These are phyloP conservation scores for Monosporascus ibericus DNA, from an alignment of 2,329 filamentous ascomycete species.

Conservation along the genomic window DNA sequence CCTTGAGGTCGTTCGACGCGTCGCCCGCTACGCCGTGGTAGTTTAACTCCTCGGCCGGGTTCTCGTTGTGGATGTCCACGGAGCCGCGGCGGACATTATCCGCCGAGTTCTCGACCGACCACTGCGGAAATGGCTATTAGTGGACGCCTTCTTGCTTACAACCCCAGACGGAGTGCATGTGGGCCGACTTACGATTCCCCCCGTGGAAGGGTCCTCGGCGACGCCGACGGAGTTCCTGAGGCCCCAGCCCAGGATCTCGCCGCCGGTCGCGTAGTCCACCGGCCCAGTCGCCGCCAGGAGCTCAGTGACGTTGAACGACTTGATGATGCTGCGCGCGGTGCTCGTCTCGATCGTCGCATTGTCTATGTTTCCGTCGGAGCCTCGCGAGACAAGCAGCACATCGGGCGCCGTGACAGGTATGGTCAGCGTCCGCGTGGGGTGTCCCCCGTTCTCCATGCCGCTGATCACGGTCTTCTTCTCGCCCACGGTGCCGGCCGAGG, in stretches of 20 bases:
- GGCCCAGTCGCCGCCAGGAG: conserved; percentile 16
- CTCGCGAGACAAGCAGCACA: conserved; percentile 59
- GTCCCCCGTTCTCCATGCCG: conserved; percentile 57
- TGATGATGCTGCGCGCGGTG: conserved; percentile 53
- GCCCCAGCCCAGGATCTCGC: conserved; percentile 57
- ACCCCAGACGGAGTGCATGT: no score
- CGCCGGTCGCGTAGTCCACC: conserved; percentile 41
- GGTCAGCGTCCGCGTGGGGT: conserved; percentile 62
- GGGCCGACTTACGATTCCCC: conserved; percentile 32
- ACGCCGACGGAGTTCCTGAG: conserved; percentile 68
- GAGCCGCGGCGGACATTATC: conserved; percentile 55
- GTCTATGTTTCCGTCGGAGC: conserved; percentile 60
- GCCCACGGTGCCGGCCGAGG: conserved; percentile 39
- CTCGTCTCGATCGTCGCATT: conserved; percentile 35
- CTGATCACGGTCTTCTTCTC: conserved; percentile 47
- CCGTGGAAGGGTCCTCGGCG: conserved; percentile 51
- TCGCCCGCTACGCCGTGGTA: conserved; percentile 58
- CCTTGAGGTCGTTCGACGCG: conserved; percentile 25
- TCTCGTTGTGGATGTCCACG: conserved; percentile 58
- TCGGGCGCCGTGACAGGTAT: conserved; percentile 48
- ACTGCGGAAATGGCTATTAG: conserved; percentile 17
- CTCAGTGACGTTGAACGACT: conserved; percentile 41
- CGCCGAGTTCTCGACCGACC: conserved; percentile 64
- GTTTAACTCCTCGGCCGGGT: conserved; percentile 70
- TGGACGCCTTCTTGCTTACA: background rate